Percentiles rank a stretch among this genome's conserved stretches.
Conservation (phyloP, 805 yeast species). For the Candida suzukii region DNA sequence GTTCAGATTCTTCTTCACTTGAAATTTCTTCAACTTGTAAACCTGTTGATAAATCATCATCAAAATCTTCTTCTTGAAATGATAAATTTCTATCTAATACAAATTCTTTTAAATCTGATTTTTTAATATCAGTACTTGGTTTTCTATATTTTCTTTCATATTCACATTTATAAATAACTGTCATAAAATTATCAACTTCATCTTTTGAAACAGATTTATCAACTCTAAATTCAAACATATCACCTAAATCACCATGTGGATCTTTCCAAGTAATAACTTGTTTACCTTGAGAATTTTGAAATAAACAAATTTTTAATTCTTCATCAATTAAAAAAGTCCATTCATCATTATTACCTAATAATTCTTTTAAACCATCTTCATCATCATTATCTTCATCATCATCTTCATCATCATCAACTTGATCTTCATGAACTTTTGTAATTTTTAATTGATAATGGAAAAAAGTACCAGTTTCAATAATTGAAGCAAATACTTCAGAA, state of each 20-base stretch:
- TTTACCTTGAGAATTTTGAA: slow-evolving; percentile 44
- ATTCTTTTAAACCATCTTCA: slow-evolving; percentile 24
- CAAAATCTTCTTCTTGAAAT: slow-evolving; percentile 11
- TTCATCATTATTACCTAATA: slow-evolving; percentile 45
- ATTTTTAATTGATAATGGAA: slow-evolving; percentile 66
- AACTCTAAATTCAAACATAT: slow-evolving; percentile 72
- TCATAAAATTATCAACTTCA: slow-evolving; percentile 57
- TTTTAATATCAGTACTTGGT: slow-evolving; percentile 37
- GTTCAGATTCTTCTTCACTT: slow-evolving; percentile 24
- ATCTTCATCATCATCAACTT: slow-evolving; percentile 51
- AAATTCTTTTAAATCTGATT: slow-evolving; percentile 51
- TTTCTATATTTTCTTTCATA: slow-evolving; percentile 68
- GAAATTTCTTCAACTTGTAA: slow-evolving; percentile 19
- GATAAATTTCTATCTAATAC: slow-evolving; percentile 28
- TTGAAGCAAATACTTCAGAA: slow-evolving; percentile 69
- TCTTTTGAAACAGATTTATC: slow-evolving; percentile 49
- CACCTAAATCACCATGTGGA: slow-evolving; percentile 79
- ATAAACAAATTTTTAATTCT: slow-evolving; percentile 48
- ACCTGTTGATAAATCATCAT: background rate
- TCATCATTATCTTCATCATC: slow-evolving; percentile 39
- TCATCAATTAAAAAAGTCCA: slow-evolving; percentile 64
- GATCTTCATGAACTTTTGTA: slow-evolving; percentile 62
- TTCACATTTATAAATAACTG: slow-evolving; percentile 56
- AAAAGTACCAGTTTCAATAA: slow-evolving; percentile 60
- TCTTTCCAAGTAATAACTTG: slow-evolving; percentile 74